Evolutionary conservation across 2,329 filamentous ascomycete species (phyloP), one percentile per base, ranked within the genome.

Genomic region (Alternaria sp.): DNA sequence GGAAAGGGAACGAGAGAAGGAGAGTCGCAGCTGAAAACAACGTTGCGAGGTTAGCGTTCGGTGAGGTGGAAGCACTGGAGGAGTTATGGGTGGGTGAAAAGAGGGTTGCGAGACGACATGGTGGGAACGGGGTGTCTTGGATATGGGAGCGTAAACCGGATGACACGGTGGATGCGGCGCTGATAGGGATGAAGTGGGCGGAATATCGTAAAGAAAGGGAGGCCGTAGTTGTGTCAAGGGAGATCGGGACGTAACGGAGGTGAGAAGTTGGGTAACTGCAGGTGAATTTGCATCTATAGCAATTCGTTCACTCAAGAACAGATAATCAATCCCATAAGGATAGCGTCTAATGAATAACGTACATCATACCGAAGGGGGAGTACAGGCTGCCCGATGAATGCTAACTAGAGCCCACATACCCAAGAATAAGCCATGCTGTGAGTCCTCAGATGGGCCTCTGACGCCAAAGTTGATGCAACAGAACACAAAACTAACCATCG

Each of bases 21-120:
- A 54, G 69, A 26, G 69, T 72, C 1, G 57, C 57, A 8, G 63
- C 57, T 1, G 69, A 70, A 51, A 70, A 72, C n/a, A 28, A 49
- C 1, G 64, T 72, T 25, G 69, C 32, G 23, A 44, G 68, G 11
- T 25, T 58, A 8, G 69, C 64, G 0, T 71, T 71, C n/a, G 54
- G 25, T 5, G 51, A n/a, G 1, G 63, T 69, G 5, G 36, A 19
- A 6, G n/a, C 47, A 7, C 36, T 72, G 26, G 25, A 43, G 13
- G 69, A 69, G 36, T 55, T 58, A 28, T 68, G 69, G 68, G 43
- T 72, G 19, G 69, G 68, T 8, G 61, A 65, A 17, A 62, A 62
- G 28, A 59, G 69, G 40, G 64, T 71, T 30, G 69, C 69, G 25
- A 63, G 66, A 17, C 59, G 64, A 23, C 3, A 19, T 6, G 9